Percentiles rank a stretch among this genome's conserved stretches.
These are phyloP conservation scores for Alternaria atra DNA, from an alignment of 2,329 filamentous ascomycete genomes.

Conservation along the genomic window DNA sequence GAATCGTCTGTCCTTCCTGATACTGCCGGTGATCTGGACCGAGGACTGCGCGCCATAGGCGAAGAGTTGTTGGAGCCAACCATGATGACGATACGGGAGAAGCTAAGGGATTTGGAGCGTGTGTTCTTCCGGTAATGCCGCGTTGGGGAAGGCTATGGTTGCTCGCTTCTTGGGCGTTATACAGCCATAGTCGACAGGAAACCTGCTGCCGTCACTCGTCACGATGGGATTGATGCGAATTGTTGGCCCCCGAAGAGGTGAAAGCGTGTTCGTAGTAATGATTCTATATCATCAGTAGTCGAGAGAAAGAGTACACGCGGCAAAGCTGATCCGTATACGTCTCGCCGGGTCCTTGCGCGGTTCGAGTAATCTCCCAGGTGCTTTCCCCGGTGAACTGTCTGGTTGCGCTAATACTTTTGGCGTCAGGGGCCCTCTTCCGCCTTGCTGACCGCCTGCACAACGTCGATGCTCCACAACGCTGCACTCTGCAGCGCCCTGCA, in stretches of 20 bases:
- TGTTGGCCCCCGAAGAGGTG: not conserved
- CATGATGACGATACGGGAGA: slow-evolving; percentile 26
- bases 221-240: slow-evolving; percentile 1
- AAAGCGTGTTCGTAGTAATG: not conserved
- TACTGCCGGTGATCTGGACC: slow-evolving; percentile 31
- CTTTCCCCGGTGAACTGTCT: slow-evolving; percentile 18
- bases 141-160: slow-evolving; percentile 16
- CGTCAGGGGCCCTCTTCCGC: slow-evolving; percentile 23
- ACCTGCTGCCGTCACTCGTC: slow-evolving; percentile 16
- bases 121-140: slow-evolving; percentile 8
- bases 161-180: slow-evolving; percentile 22
- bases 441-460: slow-evolving; percentile 27
- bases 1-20: slow-evolving; percentile 27
- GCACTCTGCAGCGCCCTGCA: not conserved
- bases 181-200: slow-evolving; percentile 20
- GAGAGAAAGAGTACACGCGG: slow-evolving; percentile 14
- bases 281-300: not conserved
- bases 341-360: slow-evolving; percentile 14
- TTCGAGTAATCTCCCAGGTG: slow-evolving; percentile 27
- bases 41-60: slow-evolving; percentile 36
- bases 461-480: not conserved
- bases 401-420: slow-evolving; percentile 24
- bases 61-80: slow-evolving; percentile 40
- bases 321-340: slow-evolving; percentile 16
- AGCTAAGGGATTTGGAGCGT: not conserved